A percentile compares a stretch with the other conserved stretches of the same genome.
Evolutionary conservation across 345 rosid species (phyloP).

Genomic region (Boechera divaricarpa): DNA sequence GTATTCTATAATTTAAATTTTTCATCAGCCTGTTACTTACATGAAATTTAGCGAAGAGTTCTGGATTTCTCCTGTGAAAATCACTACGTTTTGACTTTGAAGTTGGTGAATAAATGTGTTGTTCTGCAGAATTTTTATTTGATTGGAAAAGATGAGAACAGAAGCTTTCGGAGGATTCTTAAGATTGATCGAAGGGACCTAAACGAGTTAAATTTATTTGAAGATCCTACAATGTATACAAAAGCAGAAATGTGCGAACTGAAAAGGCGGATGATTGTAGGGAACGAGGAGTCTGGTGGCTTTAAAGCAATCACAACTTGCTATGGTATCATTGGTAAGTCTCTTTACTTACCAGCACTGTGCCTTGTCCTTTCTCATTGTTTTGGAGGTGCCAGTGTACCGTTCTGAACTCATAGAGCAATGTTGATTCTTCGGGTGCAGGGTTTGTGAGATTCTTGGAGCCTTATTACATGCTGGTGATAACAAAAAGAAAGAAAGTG

Average conservation of each 20-base stretch:
- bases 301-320: slow-evolving; percentile 66
- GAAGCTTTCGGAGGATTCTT: slow-evolving; percentile 65
- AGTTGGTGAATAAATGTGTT: neutral
- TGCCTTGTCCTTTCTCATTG: neutral
- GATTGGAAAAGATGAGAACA: slow-evolving; percentile 78
- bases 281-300: slow-evolving; percentile 70
- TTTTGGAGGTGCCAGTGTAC: neutral
- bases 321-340: slow-evolving; percentile 84
- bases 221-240: slow-evolving; percentile 68
- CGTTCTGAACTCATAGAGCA: slow-evolving; percentile 17
- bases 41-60: neutral
- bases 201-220: slow-evolving; percentile 60
- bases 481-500: slow-evolving; percentile 78
- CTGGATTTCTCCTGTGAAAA: neutral
- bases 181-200: slow-evolving; percentile 74
- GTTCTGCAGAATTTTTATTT: slow-evolving; percentile 73
- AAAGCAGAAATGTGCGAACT: slow-evolving; percentile 62
- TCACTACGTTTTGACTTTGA: slow-evolving; percentile 1
- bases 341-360: neutral
- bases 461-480: slow-evolving; percentile 85
- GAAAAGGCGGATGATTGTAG: slow-evolving; percentile 61
- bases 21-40: neutral
- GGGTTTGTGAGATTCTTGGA: slow-evolving; percentile 90
- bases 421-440: slow-evolving; percentile 42
- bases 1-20: neutral